A percentile compares a stretch with the other conserved stretches of the same genome.
phyloP scores from a whole-genome alignment of 768 basidiomycete genomes.

The Scleroderma bovista region DNA sequence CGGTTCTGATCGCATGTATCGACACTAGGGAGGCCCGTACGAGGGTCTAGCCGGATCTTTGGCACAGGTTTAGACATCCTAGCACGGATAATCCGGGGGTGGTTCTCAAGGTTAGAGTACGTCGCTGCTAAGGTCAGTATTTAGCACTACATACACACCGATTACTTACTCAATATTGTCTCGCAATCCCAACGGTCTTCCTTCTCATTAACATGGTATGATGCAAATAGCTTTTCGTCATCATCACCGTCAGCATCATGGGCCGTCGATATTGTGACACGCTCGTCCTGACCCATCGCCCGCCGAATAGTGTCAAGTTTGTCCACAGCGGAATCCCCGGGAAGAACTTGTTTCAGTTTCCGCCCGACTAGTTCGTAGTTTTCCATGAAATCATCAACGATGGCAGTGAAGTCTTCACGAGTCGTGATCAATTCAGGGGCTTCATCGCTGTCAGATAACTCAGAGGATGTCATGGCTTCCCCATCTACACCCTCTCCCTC shows the following conservation, averaged over 20 bases:
- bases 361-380: constrained; percentile 89
- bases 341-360: constrained; percentile 72
- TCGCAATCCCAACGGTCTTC: constrained; percentile 94
- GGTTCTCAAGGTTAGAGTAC: constrained; percentile 96
- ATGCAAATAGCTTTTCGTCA: constrained; percentile 40
- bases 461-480: constrained; percentile 34
- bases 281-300: constrained; percentile 67
- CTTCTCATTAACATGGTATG: constrained; percentile 38
- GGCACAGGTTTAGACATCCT: constrained; percentile 48
- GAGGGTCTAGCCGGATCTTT: constrained; percentile 67
- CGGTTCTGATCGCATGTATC: constrained; percentile 5
- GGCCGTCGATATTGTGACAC: constrained; percentile 41
- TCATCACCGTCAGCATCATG: constrained; percentile 44
- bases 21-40: constrained; percentile 70
- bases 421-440: constrained; percentile 73
- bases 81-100: constrained; percentile 81
- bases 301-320: constrained; percentile 78
- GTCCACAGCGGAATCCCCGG: constrained; percentile 65
- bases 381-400: constrained; percentile 91
- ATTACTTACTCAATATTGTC: constrained; percentile 79
- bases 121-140: constrained; percentile 53
- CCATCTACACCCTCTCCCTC: constrained; percentile 44
- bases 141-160: background rate
- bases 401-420: constrained; percentile 82
- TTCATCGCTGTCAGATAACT: constrained; percentile 41